Conservation (phyloP, 805 yeast genomes). For the Komagataella pseudopastoris region DNA sequence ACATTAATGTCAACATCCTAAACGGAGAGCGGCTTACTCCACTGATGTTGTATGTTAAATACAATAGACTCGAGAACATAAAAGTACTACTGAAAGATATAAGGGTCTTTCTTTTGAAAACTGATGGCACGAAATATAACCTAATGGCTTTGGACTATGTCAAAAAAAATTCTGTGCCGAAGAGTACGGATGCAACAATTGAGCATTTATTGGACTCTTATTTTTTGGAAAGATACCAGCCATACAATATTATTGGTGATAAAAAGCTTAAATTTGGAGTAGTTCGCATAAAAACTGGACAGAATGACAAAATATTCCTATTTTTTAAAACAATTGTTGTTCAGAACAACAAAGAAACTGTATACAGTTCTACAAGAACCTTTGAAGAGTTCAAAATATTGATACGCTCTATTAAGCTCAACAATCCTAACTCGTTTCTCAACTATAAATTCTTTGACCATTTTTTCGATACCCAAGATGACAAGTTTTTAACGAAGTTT, state of each 20-base stretch:
- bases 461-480: background rate
- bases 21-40: slow-evolving; percentile 57
- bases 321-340: slow-evolving; percentile 9
- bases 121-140: slow-evolving; percentile 13
- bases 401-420: slow-evolving; percentile 20
- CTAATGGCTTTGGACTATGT: slow-evolving; percentile 32
- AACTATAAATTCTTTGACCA: slow-evolving; percentile 3
- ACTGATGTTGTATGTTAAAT: slow-evolving; percentile 54
- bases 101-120: slow-evolving; percentile 28
- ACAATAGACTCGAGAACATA: slow-evolving; percentile 51
- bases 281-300: slow-evolving; percentile 19
- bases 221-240: slow-evolving; percentile 10
- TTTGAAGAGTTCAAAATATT: slow-evolving; percentile 18
- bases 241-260: slow-evolving; percentile 9
- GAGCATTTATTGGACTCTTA: slow-evolving; percentile 19
- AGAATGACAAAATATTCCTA: slow-evolving; percentile 12
- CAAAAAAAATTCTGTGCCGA: slow-evolving; percentile 13
- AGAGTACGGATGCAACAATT: slow-evolving; percentile 7
- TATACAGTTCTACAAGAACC: slow-evolving; percentile 2
- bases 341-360: slow-evolving; percentile 1
- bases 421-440: slow-evolving; percentile 19
- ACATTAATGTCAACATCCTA: slow-evolving; percentile 40
- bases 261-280: slow-evolving; percentile 12
- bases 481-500: slow-evolving; percentile 23
- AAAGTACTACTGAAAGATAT: slow-evolving; percentile 31